Percentiles rank a stretch among this genome's conserved stretches.
Conservation (phyloP, 2,329 filamentous ascomycete genomes). For the Beauveria caledonica region DNA sequence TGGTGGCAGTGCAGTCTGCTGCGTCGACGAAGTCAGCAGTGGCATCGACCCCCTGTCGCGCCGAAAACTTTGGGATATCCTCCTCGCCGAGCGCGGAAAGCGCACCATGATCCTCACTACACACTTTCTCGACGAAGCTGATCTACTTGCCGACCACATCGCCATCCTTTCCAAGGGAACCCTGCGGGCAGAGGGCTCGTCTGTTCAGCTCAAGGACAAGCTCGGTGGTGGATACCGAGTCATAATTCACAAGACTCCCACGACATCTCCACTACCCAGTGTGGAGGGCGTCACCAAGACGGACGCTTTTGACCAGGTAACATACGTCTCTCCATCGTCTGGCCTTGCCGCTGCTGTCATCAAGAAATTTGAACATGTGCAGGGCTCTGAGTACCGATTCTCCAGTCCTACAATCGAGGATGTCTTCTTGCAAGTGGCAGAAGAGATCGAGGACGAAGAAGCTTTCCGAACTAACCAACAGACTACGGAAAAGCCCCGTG, state of each 20-base stretch:
- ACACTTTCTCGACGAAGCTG: conserved; percentile 89
- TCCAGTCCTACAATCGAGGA: conserved; percentile 88
- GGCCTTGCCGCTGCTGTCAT: conserved; percentile 64
- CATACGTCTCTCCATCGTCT: conserved; percentile 65
- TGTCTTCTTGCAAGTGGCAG: conserved; percentile 78
- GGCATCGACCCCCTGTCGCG: conserved; percentile 81
- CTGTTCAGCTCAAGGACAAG: conserved; percentile 74
- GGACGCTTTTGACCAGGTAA: conserved; percentile 59
- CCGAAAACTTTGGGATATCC: conserved; percentile 89
- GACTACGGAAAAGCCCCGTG: conserved; percentile 15
- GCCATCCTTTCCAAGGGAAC: conserved; percentile 79
- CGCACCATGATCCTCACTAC: conserved; percentile 84
- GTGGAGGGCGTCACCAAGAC: conserved; percentile 50
- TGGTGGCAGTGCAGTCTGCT: conserved; percentile 79
- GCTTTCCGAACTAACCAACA: conserved; percentile 20
- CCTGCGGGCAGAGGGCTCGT: conserved; percentile 73
- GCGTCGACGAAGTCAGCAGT: conserved; percentile 83
- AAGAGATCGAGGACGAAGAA: conserved; percentile 59
- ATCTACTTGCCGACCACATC: conserved; percentile 81
- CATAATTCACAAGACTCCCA: conserved; percentile 55
- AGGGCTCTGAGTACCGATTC: conserved; percentile 72
- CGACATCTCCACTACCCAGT: conserved; percentile 37
- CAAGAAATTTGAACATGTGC: conserved; percentile 54
- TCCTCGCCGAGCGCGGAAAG: conserved; percentile 72
- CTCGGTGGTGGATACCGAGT: conserved; percentile 81